Conservation (phyloP, 306 rosid genomes). For the Morella rubra region DNA sequence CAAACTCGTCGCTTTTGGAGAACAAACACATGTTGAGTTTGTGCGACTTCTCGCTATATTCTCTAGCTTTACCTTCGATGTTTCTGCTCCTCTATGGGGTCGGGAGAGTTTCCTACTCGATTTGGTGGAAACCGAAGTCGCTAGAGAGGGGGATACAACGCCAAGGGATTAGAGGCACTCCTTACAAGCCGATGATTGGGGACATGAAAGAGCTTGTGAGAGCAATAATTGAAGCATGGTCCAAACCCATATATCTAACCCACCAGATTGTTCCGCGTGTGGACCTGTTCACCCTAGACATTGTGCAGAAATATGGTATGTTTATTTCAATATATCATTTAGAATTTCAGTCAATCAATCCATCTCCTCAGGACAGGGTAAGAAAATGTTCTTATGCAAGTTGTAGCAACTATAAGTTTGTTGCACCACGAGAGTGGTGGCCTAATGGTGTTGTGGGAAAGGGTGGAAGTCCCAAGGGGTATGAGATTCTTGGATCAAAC, state of each 20-base stretch:
- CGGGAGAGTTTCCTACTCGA: slow-evolving; percentile 32
- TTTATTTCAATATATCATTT: not conserved
- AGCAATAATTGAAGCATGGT: slow-evolving; percentile 47
- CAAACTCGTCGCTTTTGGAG: not conserved
- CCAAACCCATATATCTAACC: slow-evolving; percentile 40
- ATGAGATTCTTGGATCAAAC: no score
- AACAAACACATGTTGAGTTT: slow-evolving; percentile 14
- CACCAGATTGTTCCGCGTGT: slow-evolving; percentile 46
- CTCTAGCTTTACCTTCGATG: slow-evolving; percentile 19
- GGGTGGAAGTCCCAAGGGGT: no score
- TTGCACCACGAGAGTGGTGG: not conserved
- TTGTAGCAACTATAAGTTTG: not conserved
- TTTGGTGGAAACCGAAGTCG: slow-evolving; percentile 50
- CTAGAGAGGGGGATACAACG: slow-evolving; percentile 40
- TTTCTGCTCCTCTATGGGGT: slow-evolving; percentile 35
- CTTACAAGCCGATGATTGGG: slow-evolving; percentile 45
- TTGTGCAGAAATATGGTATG: slow-evolving; percentile 42
- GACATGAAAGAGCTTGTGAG: slow-evolving; percentile 47
- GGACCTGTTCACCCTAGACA: slow-evolving; percentile 41
- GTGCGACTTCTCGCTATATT: slow-evolving; percentile 24
- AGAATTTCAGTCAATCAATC: no score
- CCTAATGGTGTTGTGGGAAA: no score
- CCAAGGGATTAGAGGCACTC: slow-evolving; percentile 50
- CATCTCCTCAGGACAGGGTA: no score
- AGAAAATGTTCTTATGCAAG: not conserved